Conservation (phyloP, 768 basidiomycete genomes). For the Chalciporus sphaerocephalus region DNA sequence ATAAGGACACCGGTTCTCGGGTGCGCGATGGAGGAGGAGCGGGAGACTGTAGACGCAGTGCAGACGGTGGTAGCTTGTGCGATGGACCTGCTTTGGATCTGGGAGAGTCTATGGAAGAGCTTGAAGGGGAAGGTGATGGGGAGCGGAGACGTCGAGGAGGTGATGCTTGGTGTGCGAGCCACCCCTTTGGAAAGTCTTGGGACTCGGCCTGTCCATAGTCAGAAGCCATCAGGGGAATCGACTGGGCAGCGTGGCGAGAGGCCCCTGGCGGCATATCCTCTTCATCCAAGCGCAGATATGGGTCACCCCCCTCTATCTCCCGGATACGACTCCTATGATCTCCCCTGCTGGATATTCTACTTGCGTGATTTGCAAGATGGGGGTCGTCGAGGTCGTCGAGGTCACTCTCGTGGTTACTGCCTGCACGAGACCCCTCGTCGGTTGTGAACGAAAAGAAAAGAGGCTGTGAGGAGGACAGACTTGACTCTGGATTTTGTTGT, state of each 20-base stretch:
- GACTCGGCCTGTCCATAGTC: slow-evolving; percentile 34
- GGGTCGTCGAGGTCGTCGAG: slow-evolving; percentile 77
- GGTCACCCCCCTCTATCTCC: slow-evolving; percentile 62
- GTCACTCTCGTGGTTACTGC: slow-evolving; percentile 44
- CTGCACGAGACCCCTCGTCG: slow-evolving; percentile 57
- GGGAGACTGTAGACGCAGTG: slow-evolving; percentile 37
- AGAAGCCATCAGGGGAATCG: slow-evolving; percentile 35
- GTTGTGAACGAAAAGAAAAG: slow-evolving; percentile 88
- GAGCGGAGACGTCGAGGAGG: slow-evolving; percentile 47
- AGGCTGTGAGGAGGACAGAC: slow-evolving; percentile 64
- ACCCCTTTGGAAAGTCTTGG: slow-evolving; percentile 46
- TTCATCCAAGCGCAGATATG: slow-evolving; percentile 71
- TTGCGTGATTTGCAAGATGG: slow-evolving; percentile 44
- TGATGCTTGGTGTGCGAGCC: slow-evolving; percentile 74
- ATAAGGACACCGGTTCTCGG: slow-evolving; percentile 49
- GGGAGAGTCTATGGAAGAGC: slow-evolving; percentile 29
- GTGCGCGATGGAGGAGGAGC: slow-evolving; percentile 41
- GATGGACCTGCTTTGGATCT: slow-evolving; percentile 36
- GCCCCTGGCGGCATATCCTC: slow-evolving; percentile 48
- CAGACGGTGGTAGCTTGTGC: slow-evolving; percentile 16
- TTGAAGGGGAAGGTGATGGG: slow-evolving; percentile 37
- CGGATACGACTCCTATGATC: slow-evolving; percentile 25
- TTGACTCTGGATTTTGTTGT: slow-evolving; percentile 47
- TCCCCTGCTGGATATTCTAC: slow-evolving; percentile 31
- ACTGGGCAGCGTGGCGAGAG: slow-evolving; percentile 35